Base-by-base conservation (phyloP, 2,329 filamentous ascomycete genomes). In the Fragosphaeria purpurea region DNA sequence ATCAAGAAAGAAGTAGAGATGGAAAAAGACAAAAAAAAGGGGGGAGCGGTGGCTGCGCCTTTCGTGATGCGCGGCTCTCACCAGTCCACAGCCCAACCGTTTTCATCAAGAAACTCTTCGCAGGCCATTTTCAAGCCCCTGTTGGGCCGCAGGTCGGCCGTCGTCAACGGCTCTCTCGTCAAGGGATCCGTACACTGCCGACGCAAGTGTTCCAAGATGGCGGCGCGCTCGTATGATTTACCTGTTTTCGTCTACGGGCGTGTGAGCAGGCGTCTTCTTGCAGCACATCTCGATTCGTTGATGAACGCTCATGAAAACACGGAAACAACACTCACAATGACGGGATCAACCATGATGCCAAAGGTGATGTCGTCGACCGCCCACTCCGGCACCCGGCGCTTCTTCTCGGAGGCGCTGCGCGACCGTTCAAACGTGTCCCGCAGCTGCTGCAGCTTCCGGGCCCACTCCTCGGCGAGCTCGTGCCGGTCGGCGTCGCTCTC, bases 81-180 rank as follows among this genome's bases (percentile, higher is more conserved):
- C 85, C 86, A 97, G 64, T 96, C 90, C 40, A 86, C 89, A 1
- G 89, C 88, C 87, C 93, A 95, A 8, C 88, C 90, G 60, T 95
- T 96, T 58, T 86, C 73, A 33, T 86, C 77, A 52, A 96, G 70
- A 60, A 95, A 97, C 58, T 93, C 86, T 44, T 86, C 56, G 31
- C 53, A 56, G 2, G 56, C 91, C 48, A 86, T 78, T 64, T 83
- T 88, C 52, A 97, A 71, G 1, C 78, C 85, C 43, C 94, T 74
- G 63, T 97, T 97, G 0, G 88, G 85, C 41, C 89, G 75, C 49
- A 97, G 66, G 43, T 96, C 88, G 1, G 73, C 69, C 1, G 80
- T 72, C 0, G 68, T 68, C 46, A 96, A 73, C 0, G 85, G 80
- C 55, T 89, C 84, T 41, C 91, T 75, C 1, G 91, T 96, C 38